Evolutionary conservation across 192 early-diverging fungal genomes (phyloP), one percentile per base, ranked within the genome.

Genomic region (Coemansia sp.): DNA sequence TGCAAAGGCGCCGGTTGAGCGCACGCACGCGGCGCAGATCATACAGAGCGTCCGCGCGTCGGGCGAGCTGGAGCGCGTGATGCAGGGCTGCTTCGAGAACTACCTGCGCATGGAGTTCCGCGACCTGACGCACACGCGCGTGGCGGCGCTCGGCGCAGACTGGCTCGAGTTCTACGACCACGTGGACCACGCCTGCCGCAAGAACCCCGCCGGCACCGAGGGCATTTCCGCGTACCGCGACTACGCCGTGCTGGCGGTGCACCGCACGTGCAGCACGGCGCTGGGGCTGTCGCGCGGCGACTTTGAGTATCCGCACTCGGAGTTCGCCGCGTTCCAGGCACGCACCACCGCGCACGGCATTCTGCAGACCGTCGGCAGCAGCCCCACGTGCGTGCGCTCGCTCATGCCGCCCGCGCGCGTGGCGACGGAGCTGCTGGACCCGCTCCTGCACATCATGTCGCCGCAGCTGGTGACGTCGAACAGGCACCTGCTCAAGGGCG

Each of bases 81-180:
- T 95, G 64, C 89, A 92, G 74, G 94, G 93, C 2, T 95, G 92
- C 61, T 94, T 90, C 77, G 94, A 98, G 58, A 92, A 92, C 67
- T 98, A 92, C 76, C 83, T 89, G 7, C 71, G 82, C 22, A 86
- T 89, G 83, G 84, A 87, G 21, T 86, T 91, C 54, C 87, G 92
- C 56, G 92, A 96, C 65, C 64, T 86, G 9, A 84, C 85, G 11
- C 79, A 84, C 51, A 71, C 83, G 8, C 88, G 88, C 35, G 79
- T 93, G 6, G 81, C 89, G 1, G 68, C 84, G 38, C 80, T 85
- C 42, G 73, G 83, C 25, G 53, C 63, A 2, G 87, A 91, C 25
- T 96, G 91, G 91, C 60, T 96, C 2, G 70, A 72, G 27, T 95
- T 95, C 62, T 89, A 90, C 69, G 96, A 98, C 64, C 57, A 58